Evolutionary conservation across 2,329 filamentous ascomycete genomes (phyloP).

Genomic region (Chrysoporthe puriensis): DNA sequence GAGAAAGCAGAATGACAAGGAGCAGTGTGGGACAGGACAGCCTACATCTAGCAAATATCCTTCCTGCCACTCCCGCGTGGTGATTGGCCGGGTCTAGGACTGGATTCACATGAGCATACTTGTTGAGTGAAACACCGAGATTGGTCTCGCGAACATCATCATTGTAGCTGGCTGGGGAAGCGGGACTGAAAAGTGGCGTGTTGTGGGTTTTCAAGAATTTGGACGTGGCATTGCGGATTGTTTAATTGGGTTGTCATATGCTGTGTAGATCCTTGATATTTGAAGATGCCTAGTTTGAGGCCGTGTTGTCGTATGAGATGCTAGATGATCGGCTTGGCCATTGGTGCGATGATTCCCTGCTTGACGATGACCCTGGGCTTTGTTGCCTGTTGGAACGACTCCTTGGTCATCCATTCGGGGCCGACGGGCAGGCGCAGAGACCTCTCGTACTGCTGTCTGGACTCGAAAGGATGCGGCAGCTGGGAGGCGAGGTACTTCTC

Average conservation of each 20-base stretch:
- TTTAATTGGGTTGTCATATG: background rate
- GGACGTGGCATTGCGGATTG: background rate
- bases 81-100: background rate
- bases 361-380: slow-evolving; percentile 91
- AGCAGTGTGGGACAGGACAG: background rate
- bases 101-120: background rate
- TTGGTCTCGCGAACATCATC: background rate
- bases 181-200: too few relatives aligned
- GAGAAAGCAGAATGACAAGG: background rate
- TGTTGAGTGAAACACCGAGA: background rate
- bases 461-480: slow-evolving; percentile 90
- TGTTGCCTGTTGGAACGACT: slow-evolving; percentile 85
- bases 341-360: slow-evolving; percentile 85
- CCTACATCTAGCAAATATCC: background rate
- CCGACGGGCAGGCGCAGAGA: slow-evolving; percentile 85
- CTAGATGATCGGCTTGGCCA: slow-evolving; percentile 70
- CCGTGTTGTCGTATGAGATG: background rate
- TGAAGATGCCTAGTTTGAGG: background rate
- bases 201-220: background rate
- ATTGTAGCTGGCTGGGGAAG: background rate
- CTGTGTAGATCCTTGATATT: background rate
- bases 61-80: background rate
- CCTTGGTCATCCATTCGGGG: slow-evolving; percentile 95
- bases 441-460: slow-evolving; percentile 84
- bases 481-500: slow-evolving; percentile 82